Evolutionary conservation across 345 rosid genomes (phyloP).

Genomic region (Erucastrum elatum): DNA sequence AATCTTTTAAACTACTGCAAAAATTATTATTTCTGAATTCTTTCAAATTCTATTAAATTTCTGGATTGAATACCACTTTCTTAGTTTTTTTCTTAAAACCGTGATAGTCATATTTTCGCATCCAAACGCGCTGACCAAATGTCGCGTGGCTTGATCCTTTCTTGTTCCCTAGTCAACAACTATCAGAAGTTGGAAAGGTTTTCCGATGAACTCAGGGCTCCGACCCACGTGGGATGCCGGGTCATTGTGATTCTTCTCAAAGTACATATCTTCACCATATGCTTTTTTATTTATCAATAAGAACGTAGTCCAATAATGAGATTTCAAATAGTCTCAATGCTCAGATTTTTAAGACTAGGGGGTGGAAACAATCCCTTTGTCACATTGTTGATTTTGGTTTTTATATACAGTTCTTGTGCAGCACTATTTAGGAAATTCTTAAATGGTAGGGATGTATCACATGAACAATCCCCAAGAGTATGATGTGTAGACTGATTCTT

Average conservation of each 20-base stretch:
- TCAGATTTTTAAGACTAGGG: not conserved
- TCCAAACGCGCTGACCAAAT: slow-evolving; percentile 5
- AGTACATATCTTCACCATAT: not conserved
- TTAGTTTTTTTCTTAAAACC: not conserved
- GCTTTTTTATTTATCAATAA: not conserved
- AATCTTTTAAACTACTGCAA: too few relatives aligned
- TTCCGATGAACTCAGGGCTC: not conserved
- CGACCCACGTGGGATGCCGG: slow-evolving; percentile 42
- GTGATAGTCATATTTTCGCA: not conserved
- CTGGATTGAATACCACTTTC: not conserved
- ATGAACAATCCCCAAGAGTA: too few relatives aligned
- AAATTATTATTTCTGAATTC: too few relatives aligned
- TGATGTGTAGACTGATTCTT: not conserved
- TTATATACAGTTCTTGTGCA: not conserved
- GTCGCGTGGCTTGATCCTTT: not conserved
- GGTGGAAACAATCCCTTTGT: not conserved
- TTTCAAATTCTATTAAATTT: too few relatives aligned
- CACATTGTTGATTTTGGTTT: not conserved
- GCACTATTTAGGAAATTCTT: not conserved
- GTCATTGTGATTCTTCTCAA: slow-evolving; percentile 58
- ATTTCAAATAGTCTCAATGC: not conserved
- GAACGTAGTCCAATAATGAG: not conserved
- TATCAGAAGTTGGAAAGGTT: not conserved
- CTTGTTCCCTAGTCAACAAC: not conserved
- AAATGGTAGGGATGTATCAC: not conserved